Percentiles rank a stretch among this genome's conserved stretches.
Conservation (phyloP, 2,329 filamentous ascomycete species). For the Aspergillus pseudotamarii region DNA sequence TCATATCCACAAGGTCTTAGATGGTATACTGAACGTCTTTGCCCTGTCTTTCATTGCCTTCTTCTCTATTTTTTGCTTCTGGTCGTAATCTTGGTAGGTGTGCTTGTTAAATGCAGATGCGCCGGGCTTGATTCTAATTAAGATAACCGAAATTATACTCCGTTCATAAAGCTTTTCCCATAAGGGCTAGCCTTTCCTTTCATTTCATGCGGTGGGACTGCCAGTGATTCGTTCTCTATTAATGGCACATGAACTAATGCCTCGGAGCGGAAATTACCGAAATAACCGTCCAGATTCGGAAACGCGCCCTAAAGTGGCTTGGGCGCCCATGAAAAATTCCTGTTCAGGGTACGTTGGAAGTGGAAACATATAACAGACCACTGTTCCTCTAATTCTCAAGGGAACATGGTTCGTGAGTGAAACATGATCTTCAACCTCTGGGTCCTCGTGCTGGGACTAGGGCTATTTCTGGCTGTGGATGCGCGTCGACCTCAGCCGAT, state of each 20-base stretch:
- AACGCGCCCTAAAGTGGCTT: not conserved
- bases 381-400: not conserved
- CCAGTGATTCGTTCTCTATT: no score
- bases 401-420: not conserved
- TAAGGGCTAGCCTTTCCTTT: no score
- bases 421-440: not conserved
- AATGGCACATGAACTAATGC: no score
- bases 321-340: not conserved
- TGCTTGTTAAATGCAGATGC: no score
- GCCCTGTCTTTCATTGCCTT: not conserved
- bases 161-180: no score
- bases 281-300: not conserved
- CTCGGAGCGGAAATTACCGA: not conserved
- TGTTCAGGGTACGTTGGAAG: not conserved
- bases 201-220: no score
- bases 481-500: not conserved
- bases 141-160: no score
- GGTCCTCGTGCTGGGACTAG: not conserved
- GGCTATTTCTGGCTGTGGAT: not conserved
- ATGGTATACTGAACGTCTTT: not conserved
- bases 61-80: no score
- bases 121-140: no score
- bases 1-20: not conserved
- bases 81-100: no score
- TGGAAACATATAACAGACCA: not conserved